phyloP scores from a whole-genome alignment of 2,329 filamentous ascomycete genomes.

The Botrytis squamosa region DNA sequence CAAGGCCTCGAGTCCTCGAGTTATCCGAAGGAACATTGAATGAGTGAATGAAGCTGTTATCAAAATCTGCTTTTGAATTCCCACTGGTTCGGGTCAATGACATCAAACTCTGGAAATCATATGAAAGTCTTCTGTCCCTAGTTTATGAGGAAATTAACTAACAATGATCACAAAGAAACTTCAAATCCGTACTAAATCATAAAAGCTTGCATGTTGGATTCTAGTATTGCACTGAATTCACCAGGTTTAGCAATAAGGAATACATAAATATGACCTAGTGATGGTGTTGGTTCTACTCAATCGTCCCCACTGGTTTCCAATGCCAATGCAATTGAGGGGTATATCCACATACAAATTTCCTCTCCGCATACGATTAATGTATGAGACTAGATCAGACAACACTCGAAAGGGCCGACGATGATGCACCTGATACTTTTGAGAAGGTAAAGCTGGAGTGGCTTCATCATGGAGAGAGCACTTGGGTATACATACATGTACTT shows the following conservation, averaged over 20 bases:
- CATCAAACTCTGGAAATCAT: background rate
- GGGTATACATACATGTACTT: constrained; percentile 21
- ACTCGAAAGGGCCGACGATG: background rate
- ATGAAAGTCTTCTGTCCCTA: background rate
- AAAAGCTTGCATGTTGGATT: background rate
- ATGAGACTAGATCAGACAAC: constrained; percentile 4
- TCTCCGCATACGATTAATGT: background rate
- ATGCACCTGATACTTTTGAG: constrained; percentile 15
- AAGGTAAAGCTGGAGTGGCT: constrained; percentile 3
- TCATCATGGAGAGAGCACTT: constrained; percentile 17
- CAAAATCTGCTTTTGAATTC: background rate
- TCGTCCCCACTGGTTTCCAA: background rate
- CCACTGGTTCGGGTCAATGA: background rate
- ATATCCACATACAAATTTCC: background rate
- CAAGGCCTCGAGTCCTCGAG: background rate
- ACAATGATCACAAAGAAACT: background rate
- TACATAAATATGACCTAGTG: background rate
- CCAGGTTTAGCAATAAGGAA: background rate
- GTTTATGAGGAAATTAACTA: background rate
- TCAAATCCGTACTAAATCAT: background rate
- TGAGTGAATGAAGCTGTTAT: background rate
- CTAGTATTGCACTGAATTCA: background rate
- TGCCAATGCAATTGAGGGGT: constrained; percentile 1
- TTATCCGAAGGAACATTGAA: background rate
- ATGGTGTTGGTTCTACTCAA: background rate